Base-by-base conservation (phyloP, 495 filamentous ascomycete species). In the Parathielavia appendiculata region DNA sequence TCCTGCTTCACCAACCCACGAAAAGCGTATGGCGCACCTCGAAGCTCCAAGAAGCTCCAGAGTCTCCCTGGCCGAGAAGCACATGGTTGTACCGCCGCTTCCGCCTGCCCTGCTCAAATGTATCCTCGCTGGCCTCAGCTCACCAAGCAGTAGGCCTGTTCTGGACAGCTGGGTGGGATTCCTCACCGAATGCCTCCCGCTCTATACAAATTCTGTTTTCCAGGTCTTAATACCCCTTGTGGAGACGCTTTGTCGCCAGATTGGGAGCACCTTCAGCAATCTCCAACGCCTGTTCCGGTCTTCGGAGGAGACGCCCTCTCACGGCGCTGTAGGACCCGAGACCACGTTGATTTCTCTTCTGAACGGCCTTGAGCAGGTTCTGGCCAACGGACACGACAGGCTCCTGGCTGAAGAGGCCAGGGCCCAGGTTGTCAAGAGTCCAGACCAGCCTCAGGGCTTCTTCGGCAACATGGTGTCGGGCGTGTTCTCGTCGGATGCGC, bases 391-490 rank as follows among this genome's bases (percentile, higher is more conserved):
- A 26, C 93, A 99, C 73, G 90, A 96, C 60, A 86, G 84, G 46
- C 79, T 97, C 9, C 71, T 91, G 30, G 73, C 78, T 40, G 89
- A 95, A 60, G 90, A 96, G 71, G 76, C 83, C 43, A 88, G 85
- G 59, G 73, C 73, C 38, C 78, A 84, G 51, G 73, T 78, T 38
- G 73, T 81, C 39, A 96, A 92, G 72, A 88, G 82, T 56, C 89
- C 90, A 39, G 90, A 96, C 62, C 88, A 91, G 66, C 78, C 85
- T 14, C 89, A 93, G 66, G 88, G 92, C 45, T 96, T 97, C 71
- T 96, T 98, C 65, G 91, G 92, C 17, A 96, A 91, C 63, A 95
- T 97, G 89, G 91, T 96, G 1, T 93, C 91, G 1, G 91, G 91
- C 0, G 89, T 96, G 0, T 96, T 96, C 69, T 79, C 86, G 10